Conservation (phyloP, 192 early-diverging fungal genomes). For the Backusella westeae region DNA sequence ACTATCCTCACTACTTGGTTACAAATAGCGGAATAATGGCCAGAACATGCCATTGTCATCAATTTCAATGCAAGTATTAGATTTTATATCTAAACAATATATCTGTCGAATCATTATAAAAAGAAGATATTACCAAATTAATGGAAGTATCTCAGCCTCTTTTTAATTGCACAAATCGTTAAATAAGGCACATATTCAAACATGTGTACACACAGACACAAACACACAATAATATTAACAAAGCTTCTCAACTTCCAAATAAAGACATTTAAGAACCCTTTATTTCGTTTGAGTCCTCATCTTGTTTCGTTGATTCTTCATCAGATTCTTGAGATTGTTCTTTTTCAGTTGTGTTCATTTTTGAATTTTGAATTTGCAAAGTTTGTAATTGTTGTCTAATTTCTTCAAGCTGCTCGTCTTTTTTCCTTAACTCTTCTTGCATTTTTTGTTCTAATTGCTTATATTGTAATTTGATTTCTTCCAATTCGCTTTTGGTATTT, state of each 20-base stretch:
- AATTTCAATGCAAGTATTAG: not conserved
- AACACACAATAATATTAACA: not conserved
- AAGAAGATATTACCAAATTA: not conserved
- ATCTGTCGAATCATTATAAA: not conserved
- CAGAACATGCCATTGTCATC: not conserved
- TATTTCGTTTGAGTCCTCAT: not conserved
- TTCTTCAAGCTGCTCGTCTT: constrained; percentile 6
- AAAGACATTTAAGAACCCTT: constrained; percentile 7
- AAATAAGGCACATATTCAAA: not conserved
- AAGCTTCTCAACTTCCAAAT: not conserved
- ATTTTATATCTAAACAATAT: not conserved
- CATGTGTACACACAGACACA: not conserved
- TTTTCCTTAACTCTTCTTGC: not conserved
- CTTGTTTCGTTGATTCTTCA: not conserved
- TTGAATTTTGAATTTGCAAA: constrained; percentile 3
- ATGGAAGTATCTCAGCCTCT: not conserved
- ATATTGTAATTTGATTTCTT: not conserved
- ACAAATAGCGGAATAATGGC: not conserved
- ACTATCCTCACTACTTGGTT: not conserved
- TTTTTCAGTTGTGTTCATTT: not conserved
- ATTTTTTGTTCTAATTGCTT: not conserved
- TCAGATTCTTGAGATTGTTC: not conserved
- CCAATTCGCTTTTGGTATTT: not conserved
- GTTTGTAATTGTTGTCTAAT: constrained; percentile 7
- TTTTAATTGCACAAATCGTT: not conserved